A percentile compares a stretch with the other conserved stretches of the same genome.
Evolutionary conservation across 108 stramenopile genomes (phyloP).

Genomic region (Cylindrotheca fusiformis): DNA sequence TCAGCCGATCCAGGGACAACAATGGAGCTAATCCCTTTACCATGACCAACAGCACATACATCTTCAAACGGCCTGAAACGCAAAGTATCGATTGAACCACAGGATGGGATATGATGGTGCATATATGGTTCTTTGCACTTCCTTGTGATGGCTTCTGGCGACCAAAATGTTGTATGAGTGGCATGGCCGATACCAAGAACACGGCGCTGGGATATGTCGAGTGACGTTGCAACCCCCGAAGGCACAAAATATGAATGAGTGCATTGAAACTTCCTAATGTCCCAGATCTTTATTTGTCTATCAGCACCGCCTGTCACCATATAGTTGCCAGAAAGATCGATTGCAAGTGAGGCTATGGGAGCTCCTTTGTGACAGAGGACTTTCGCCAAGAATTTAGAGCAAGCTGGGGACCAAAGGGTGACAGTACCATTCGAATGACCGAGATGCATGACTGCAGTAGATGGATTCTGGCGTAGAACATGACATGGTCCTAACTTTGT

Average conservation of each 20-base stretch:
- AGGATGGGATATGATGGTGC: conserved; percentile 72
- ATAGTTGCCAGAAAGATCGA: conserved; percentile 76
- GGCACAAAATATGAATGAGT: conserved; percentile 58
- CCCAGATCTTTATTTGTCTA: conserved; percentile 90
- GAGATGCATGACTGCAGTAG: conserved; percentile 87
- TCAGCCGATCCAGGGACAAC: conserved; percentile 97
- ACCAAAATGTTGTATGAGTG: conserved; percentile 89
- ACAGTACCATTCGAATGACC: conserved; percentile 98
- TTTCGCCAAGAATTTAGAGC: conserved; percentile 79
- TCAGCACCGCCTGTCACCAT: conserved; percentile 93
- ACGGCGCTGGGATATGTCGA: conserved; percentile 93
- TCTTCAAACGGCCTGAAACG: conserved; percentile 98
- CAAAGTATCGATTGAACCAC: conserved; percentile 61
- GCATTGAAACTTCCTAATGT: conserved; percentile 84
- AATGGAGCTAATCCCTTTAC: conserved; percentile 83
- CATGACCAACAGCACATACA: conserved; percentile 94
- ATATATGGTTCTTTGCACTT: conserved; percentile 90
- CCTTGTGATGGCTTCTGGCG: conserved; percentile 61
- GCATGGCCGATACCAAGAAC: conserved; percentile 87
- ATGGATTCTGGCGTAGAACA: conserved; percentile 90
- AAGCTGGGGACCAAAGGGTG: conserved; percentile 95
- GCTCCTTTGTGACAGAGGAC: conserved; percentile 89
- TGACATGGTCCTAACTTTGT: conserved; percentile 78
- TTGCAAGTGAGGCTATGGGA: conserved; percentile 77
- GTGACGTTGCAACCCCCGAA: conserved; percentile 57